Percentiles rank a stretch among this genome's conserved stretches.
Evolutionary conservation across 345 rosid genomes (phyloP).

Genomic region (Passiflora organensis): DNA sequence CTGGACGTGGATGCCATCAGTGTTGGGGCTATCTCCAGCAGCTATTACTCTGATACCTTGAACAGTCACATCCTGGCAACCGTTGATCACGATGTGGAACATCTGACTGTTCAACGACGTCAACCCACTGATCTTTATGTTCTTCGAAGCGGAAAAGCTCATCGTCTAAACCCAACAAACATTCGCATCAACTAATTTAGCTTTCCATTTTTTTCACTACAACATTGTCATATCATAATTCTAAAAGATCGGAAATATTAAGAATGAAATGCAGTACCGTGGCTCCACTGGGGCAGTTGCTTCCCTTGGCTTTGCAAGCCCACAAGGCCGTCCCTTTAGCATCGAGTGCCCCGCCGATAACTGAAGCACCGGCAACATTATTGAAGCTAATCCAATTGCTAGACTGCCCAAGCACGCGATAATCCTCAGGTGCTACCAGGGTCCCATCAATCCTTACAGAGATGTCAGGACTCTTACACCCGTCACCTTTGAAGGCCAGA

Average conservation of each 20-base stretch:
- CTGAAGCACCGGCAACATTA: constrained; percentile 38
- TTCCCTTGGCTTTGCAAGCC: constrained; percentile 41
- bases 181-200: not conserved
- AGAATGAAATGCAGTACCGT: constrained; percentile 32
- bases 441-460: constrained; percentile 43
- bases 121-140: constrained; percentile 17
- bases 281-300: constrained; percentile 47
- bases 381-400: constrained; percentile 43
- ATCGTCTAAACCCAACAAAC: constrained; percentile 15
- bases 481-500: constrained; percentile 22
- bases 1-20: constrained; percentile 29
- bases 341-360: constrained; percentile 48
- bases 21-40: constrained; percentile 22
- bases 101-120: constrained; percentile 21
- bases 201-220: not conserved
- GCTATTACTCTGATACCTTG: constrained; percentile 9
- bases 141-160: constrained; percentile 13
- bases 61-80: constrained; percentile 14
- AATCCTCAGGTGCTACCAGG: constrained; percentile 43
- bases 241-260: not conserved
- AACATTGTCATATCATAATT: not conserved
- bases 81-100: constrained; percentile 22
- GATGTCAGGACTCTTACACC: constrained; percentile 35
- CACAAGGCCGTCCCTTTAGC: constrained; percentile 55
- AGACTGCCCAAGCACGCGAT: constrained; percentile 30